phyloP scores from a whole-genome alignment of 805 yeast species.

The Schizosaccharomyces osmophilus region DNA sequence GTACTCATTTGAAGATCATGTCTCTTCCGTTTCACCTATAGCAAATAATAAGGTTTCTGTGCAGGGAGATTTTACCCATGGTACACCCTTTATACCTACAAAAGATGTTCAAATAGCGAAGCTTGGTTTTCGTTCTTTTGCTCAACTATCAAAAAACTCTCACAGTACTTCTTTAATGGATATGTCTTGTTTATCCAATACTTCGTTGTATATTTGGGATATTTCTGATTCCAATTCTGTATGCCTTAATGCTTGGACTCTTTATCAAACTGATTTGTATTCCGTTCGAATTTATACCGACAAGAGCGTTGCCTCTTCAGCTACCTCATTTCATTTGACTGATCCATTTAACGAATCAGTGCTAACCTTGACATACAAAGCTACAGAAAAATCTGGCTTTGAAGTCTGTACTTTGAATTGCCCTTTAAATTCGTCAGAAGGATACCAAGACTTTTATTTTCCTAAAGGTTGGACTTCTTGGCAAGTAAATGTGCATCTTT shows the following conservation, averaged over 20 bases:
- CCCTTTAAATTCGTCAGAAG: not conserved
- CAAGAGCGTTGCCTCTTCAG: not conserved
- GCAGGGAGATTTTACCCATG: not conserved
- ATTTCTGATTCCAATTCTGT: not conserved
- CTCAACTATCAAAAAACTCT: not conserved
- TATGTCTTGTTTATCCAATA: not conserved
- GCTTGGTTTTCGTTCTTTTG: not conserved
- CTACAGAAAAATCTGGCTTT: not conserved
- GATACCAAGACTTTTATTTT: not conserved
- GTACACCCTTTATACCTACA: not conserved
- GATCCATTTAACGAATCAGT: not conserved
- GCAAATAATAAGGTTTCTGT: not conserved
- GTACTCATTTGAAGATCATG: not conserved
- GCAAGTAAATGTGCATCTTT: not conserved
- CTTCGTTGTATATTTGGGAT: not conserved
- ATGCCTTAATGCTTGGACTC: not conserved
- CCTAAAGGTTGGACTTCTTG: not conserved
- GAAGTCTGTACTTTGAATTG: not conserved
- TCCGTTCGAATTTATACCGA: not conserved
- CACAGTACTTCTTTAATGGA: not conserved
- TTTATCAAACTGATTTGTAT: not conserved
- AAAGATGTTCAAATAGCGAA: not conserved
- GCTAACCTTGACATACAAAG: not conserved
- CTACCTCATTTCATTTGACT: not conserved
- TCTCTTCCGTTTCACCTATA: not conserved